Conservation (phyloP, 495 filamentous ascomycete genomes). For the Neohortaea acidophila region DNA sequence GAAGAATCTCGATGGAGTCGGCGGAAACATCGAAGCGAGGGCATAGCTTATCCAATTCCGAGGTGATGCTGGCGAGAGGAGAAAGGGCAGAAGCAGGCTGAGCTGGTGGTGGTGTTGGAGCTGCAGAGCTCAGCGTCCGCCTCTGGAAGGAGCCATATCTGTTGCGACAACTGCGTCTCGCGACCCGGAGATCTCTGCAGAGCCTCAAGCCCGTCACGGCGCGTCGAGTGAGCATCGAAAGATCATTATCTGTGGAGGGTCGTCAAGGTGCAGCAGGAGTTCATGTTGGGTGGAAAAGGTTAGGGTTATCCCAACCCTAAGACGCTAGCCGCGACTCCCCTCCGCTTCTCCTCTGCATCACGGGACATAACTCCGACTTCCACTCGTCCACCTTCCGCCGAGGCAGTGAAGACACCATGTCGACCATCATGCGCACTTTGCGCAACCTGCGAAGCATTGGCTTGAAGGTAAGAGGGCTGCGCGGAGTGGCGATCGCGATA, state of each 20-base stretch:
- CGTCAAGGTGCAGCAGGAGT: too few species aligned
- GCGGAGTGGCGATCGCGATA: slow-evolving; percentile 2
- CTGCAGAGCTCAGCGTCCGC: slow-evolving; percentile 17
- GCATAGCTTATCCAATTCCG: slow-evolving; percentile 73
- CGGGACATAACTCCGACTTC: neutral
- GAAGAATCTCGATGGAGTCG: slow-evolving; percentile 63
- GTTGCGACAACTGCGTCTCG: neutral
- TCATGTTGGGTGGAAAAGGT: too few species aligned
- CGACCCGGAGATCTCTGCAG: neutral
- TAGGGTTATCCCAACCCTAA: too few species aligned
- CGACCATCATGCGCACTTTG: slow-evolving; percentile 73
- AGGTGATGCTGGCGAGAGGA: slow-evolving; percentile 30
- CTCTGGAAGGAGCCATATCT: slow-evolving; percentile 10
- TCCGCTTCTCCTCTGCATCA: too few species aligned
- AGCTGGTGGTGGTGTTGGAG: slow-evolving; percentile 4
- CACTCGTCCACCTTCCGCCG: neutral
- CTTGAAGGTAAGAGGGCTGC: slow-evolving; percentile 47
- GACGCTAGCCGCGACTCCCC: too few species aligned
- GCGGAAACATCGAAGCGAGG: slow-evolving; percentile 77
- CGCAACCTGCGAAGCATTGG: slow-evolving; percentile 76
- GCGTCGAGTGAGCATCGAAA: slow-evolving; percentile 12
- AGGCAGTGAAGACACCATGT: slow-evolving; percentile 47
- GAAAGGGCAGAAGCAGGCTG: neutral
- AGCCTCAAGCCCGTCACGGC: slow-evolving; percentile 7
- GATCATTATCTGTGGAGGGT: neutral